phyloP scores from a whole-genome alignment of 1,139 yeast genomes.

The Nakaseomyces sp. region DNA sequence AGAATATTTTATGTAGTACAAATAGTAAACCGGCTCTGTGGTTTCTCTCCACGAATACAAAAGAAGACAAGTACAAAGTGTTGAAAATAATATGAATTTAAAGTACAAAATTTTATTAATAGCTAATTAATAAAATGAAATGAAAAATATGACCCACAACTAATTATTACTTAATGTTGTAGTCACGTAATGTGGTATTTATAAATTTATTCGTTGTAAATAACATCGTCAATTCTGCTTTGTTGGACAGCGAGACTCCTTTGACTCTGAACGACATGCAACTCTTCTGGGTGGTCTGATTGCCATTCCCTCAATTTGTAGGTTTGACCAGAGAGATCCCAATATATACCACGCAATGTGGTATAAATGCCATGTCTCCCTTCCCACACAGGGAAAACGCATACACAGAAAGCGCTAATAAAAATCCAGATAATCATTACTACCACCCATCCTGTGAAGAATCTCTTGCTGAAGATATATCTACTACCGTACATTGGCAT shows the following conservation, averaged over 20 bases:
- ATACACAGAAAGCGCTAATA: conserved; percentile 47
- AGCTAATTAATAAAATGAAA: no score
- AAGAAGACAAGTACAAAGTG: no score
- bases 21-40: no score
- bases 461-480: conserved; percentile 59
- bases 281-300: conserved; percentile 52
- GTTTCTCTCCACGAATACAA: no score
- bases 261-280: conserved; percentile 61
- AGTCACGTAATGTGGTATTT: no score
- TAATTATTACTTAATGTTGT: no score
- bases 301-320: conserved; percentile 70
- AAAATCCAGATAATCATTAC: conserved; percentile 70
- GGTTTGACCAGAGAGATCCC: conserved; percentile 75
- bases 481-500: conserved; percentile 80
- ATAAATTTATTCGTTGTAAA: not conserved
- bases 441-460: conserved; percentile 77
- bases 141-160: no score
- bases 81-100: no score
- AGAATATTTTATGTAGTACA: no score
- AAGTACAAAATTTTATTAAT: no score
- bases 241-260: conserved; percentile 32
- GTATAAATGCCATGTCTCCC: conserved; percentile 56
- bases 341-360: conserved; percentile 65
- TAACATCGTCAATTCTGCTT: conserved; percentile 4
- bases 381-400: conserved; percentile 56